Evolutionary conservation across 371 early-diverging fungal genomes (phyloP), one percentile per base, ranked within the genome.

Genomic region (Massospora cicadina): DNA sequence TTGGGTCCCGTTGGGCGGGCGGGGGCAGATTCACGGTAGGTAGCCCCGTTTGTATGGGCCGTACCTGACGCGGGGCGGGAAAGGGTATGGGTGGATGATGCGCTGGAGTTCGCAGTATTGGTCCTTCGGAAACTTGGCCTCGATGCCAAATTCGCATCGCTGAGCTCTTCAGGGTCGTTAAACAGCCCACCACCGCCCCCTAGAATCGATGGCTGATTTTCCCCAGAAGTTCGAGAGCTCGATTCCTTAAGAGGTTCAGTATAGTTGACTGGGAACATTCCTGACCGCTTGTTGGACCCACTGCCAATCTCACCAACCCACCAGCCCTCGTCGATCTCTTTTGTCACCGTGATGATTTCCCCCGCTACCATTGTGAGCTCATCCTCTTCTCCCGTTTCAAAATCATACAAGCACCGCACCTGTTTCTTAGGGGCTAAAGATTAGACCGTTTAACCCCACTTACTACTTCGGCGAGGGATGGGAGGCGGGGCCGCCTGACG

Each of bases 201-300:
- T 12, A 33, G 2, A 29, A 31, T 25, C 56, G 33, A 55, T 32
- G 67, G 30, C 26, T 57, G 30, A 23, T 58, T 54, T 54, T 58
- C 5, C 2, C 54, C 28, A 23, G 30, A 43, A 28, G n/a, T 2
- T 10, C 32, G 23, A 28, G 29, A 10, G 21, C 32, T 2, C 29
- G 32, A 28, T 7, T 70, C 63, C 43, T 75, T 28, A 43, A 33
- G 3, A 7, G 32, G 77, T 57, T 85, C 85, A 1, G 83, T 83
- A 63, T 89, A 89, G 65, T 87, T 87, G n/a, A 80, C 79, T n/a
- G 91, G 91, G 71, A 91, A 90, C 69, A 91, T 81, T 24, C 91
- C 91, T 33, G 33, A 30, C 2, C 70, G 70, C 43, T 72, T 31
- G 2, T 62, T 65, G 23, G 13, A 7, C 21, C 79, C 75, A 32